Evolutionary conservation across 2,329 filamentous ascomycete species (phyloP).

Genomic region (Pseudogymnoascus sp.): DNA sequence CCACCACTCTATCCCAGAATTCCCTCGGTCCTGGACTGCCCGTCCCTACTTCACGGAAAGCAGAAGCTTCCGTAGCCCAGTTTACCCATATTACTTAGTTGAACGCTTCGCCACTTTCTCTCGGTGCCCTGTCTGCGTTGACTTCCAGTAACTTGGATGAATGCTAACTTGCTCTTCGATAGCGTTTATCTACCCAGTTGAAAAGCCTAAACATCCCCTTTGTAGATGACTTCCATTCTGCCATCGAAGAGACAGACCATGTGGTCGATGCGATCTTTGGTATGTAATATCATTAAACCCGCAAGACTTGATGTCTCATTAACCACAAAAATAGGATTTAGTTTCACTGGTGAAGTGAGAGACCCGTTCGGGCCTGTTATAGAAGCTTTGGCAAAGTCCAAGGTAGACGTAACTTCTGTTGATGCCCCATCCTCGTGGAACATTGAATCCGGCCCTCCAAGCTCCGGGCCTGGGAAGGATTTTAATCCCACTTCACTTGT

Average conservation of each 20-base stretch:
- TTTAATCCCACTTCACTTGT: slow-evolving; percentile 78
- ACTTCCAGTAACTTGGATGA: slow-evolving; percentile 9
- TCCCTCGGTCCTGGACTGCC: background rate
- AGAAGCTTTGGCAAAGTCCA: slow-evolving; percentile 62
- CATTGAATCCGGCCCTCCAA: slow-evolving; percentile 77
- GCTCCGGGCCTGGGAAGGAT: slow-evolving; percentile 65
- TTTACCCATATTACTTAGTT: slow-evolving; percentile 12
- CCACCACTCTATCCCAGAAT: background rate
- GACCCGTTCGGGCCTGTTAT: slow-evolving; percentile 86
- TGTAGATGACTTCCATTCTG: slow-evolving; percentile 66
- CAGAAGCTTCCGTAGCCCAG: background rate
- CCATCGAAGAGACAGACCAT: slow-evolving; percentile 65
- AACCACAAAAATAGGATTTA: slow-evolving; percentile 58
- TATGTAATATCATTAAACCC: slow-evolving; percentile 30
- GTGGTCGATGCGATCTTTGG: slow-evolving; percentile 92
- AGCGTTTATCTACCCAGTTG: slow-evolving; percentile 80
- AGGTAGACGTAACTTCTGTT: slow-evolving; percentile 74
- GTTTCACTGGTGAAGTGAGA: slow-evolving; percentile 85
- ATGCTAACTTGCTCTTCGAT: slow-evolving; percentile 16
- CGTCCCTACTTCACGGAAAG: background rate
- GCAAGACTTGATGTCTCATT: slow-evolving; percentile 15
- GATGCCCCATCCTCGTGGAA: slow-evolving; percentile 95
- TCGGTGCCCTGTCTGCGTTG: background rate
- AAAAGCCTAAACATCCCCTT: slow-evolving; percentile 78
- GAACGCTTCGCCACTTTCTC: background rate